Conservation (phyloP, 2,329 filamentous ascomycete genomes). For the Colletotrichum sp. region DNA sequence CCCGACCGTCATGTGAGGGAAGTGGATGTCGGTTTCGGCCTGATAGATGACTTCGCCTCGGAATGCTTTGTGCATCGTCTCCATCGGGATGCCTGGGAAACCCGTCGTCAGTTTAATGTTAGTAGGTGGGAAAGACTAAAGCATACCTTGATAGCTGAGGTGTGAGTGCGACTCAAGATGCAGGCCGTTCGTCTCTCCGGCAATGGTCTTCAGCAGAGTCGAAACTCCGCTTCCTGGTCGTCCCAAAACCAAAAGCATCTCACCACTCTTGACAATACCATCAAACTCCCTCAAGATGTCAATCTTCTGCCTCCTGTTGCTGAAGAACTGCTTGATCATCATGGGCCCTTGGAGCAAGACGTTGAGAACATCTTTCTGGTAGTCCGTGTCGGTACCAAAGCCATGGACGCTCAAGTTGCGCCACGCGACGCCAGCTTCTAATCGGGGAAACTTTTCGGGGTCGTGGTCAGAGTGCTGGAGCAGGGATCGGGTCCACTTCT, state of each 20-base stretch:
- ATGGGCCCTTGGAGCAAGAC: conserved; percentile 28
- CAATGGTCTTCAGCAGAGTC: conserved; percentile 62
- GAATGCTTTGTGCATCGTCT: conserved; percentile 47
- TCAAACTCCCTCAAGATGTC: conserved; percentile 58
- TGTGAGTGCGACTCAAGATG: conserved; percentile 46
- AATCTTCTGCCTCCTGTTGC: conserved; percentile 38
- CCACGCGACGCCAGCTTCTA: conserved; percentile 43
- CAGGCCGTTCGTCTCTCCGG: conserved; percentile 58
- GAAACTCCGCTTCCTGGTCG: conserved; percentile 59
- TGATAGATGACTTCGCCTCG: conserved; percentile 67
- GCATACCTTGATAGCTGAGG: conserved; percentile 57
- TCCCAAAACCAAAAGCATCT: conserved; percentile 47
- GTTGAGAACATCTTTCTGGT: conserved; percentile 38
- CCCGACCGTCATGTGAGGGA: conserved; percentile 68
- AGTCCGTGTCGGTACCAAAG: conserved; percentile 37
- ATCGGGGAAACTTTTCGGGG: conserved; percentile 37
- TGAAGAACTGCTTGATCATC: conserved; percentile 25
- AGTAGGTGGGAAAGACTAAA: accelerated
- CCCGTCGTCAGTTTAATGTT: not conserved
- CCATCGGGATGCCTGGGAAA: conserved; percentile 28
- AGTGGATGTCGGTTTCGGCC: conserved; percentile 68
- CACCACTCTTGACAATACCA: conserved; percentile 54
- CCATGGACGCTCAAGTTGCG: conserved; percentile 42
- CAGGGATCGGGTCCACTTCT: conserved; percentile 51
- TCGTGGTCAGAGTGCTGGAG: conserved; percentile 43